A percentile compares a stretch with the other conserved stretches of the same genome.
phyloP scores from a whole-genome alignment of 257 asterid genomes.

The Eucommia ulmoides region DNA sequence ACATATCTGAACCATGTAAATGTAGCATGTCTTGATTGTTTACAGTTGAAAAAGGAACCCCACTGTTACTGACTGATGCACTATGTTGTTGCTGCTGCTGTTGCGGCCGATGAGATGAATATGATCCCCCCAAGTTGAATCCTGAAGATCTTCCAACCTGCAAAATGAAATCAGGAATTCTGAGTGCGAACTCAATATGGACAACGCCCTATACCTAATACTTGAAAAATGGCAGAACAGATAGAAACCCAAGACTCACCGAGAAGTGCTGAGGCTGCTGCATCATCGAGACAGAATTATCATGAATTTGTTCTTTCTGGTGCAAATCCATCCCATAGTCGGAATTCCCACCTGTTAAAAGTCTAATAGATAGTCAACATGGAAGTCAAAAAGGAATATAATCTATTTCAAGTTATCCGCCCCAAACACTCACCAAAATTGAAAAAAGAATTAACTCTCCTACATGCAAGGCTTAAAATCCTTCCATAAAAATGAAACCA shows the following conservation, averaged over 20 bases:
- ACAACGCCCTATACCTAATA: too few relatives aligned
- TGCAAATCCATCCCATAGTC: conserved; percentile 75
- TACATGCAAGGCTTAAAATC: too few relatives aligned
- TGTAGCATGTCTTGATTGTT: neutral
- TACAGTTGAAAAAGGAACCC: neutral
- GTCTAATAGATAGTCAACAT: neutral
- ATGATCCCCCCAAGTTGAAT: conserved; percentile 79
- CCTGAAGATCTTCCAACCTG: conserved; percentile 97
- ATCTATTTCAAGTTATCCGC: too few relatives aligned
- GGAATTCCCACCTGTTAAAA: conserved; percentile 52
- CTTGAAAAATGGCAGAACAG: too few relatives aligned
- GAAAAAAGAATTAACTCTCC: too few relatives aligned
- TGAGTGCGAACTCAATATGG: too few relatives aligned
- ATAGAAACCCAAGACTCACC: conserved; percentile 32
- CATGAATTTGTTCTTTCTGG: conserved; percentile 91
- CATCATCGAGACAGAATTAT: conserved; percentile 70
- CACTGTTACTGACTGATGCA: neutral
- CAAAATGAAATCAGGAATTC: conserved; percentile 17
- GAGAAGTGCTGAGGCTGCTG: conserved; percentile 92
- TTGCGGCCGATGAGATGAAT: conserved; percentile 79
- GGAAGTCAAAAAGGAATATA: too few relatives aligned
- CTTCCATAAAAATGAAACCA: too few relatives aligned
- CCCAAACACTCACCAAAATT: too few relatives aligned
- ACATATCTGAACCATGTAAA: neutral
- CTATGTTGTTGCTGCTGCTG: conserved; percentile 35